Conservation (phyloP, 495 filamentous ascomycete species). For the Chaetomium cochliodes region DNA sequence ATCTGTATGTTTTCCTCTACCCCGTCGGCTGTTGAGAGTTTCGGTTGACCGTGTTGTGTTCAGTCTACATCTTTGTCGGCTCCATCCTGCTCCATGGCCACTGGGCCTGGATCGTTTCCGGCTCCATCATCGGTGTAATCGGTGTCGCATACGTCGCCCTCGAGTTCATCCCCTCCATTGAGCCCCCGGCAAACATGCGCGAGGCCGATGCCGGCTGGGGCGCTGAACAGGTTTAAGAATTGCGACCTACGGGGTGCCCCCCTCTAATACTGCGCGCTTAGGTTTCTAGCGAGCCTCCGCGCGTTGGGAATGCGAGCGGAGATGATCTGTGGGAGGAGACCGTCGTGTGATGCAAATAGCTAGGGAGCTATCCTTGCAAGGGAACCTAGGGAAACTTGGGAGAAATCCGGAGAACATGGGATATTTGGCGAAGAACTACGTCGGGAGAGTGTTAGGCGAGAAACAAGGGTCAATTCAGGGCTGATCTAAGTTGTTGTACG, state of each 20-base stretch:
- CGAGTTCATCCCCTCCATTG: constrained; percentile 93
- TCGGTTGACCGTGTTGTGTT: not conserved
- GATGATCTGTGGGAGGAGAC: not conserved
- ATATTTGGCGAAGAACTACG: not conserved
- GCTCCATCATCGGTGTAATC: constrained; percentile 68
- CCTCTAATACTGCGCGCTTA: not conserved
- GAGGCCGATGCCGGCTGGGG: constrained; percentile 87
- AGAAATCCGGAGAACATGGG: not conserved
- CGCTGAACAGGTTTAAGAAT: constrained; percentile 75
- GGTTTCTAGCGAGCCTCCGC: not conserved
- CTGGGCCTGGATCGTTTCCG: constrained; percentile 60
- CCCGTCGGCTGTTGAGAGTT: not conserved
- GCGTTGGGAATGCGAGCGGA: not conserved
- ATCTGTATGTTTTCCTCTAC: constrained; percentile 66
- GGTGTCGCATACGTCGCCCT: constrained; percentile 78
- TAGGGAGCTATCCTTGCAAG: not conserved
- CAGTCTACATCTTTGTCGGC: constrained; percentile 96
- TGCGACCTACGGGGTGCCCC: not conserved
- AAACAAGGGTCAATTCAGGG: not conserved
- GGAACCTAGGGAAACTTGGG: not conserved
- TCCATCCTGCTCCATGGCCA: constrained; percentile 70
- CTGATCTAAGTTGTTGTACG: constrained; percentile 16
- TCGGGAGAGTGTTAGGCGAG: not conserved
- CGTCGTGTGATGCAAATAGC: not conserved
- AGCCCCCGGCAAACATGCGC: constrained; percentile 97